phyloP scores from a whole-genome alignment of 768 basidiomycete genomes.

The Cystoderma amianthinum region DNA sequence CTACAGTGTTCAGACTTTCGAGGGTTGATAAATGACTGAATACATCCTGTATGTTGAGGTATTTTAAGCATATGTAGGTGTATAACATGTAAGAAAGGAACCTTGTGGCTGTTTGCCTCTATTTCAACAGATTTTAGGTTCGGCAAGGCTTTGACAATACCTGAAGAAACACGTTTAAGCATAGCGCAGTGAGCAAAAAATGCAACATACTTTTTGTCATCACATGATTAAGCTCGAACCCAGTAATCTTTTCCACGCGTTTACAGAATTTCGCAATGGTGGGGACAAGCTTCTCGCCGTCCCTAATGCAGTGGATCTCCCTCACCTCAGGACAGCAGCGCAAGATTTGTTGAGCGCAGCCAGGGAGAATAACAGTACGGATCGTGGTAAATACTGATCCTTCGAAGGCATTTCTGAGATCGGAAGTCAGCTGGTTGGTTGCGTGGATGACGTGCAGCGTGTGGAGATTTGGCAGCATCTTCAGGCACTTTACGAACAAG shows the following conservation, averaged over 20 bases:
- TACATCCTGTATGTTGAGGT: too few relatives aligned
- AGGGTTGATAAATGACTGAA: too few relatives aligned
- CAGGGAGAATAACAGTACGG: neutral
- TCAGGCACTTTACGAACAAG: neutral
- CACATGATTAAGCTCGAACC: neutral
- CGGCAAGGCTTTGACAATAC: constrained; percentile 4
- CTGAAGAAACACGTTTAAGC: neutral
- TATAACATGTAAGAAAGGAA: too few relatives aligned
- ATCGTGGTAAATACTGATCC: neutral
- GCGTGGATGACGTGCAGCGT: constrained; percentile 2
- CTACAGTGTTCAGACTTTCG: too few relatives aligned
- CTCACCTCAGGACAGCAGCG: constrained; percentile 1
- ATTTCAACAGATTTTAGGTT: neutral
- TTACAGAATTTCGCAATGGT: constrained; percentile 1
- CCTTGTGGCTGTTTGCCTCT: too few relatives aligned
- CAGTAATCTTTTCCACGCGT: constrained; percentile 1
- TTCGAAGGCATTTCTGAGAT: constrained; percentile 1
- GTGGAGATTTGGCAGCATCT: constrained; percentile 1
- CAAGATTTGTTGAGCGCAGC: neutral
- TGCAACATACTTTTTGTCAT: constrained; percentile 1
- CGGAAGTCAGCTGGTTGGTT: constrained; percentile 1
- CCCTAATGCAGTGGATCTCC: too few relatives aligned
- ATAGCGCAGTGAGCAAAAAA: neutral
- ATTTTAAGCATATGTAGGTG: too few relatives aligned
- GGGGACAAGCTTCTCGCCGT: constrained; percentile 2